phyloP scores from a whole-genome alignment of 805 yeast genomes.

The Candida endomychidarum region DNA sequence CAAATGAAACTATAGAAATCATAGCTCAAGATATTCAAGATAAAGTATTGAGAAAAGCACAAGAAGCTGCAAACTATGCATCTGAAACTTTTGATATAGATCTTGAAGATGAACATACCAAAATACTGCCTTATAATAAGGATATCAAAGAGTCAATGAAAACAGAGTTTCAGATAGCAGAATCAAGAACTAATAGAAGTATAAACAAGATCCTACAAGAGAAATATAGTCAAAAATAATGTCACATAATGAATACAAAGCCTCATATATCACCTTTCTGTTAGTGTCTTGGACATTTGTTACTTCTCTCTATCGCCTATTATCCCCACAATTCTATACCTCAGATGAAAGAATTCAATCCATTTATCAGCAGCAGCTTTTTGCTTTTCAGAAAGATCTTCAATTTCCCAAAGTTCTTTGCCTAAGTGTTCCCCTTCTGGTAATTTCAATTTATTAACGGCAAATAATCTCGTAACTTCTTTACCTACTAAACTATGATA shows the following conservation, averaged over 20 bases:
- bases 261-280: no score
- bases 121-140: constrained; percentile 18
- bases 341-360: constrained; percentile 59
- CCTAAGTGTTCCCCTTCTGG: constrained; percentile 10
- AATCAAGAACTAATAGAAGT: constrained; percentile 26
- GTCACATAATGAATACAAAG: not conserved
- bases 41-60: constrained; percentile 19
- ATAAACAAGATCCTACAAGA: constrained; percentile 27
- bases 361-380: constrained; percentile 67
- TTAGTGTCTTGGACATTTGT: no score
- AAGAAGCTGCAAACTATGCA: constrained; percentile 13
- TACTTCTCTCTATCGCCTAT: constrained; percentile 29
- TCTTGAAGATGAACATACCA: not conserved
- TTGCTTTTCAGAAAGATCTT: constrained; percentile 59
- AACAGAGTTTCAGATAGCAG: constrained; percentile 26
- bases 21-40: constrained; percentile 24
- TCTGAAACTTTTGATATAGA: not conserved
- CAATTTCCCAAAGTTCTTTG: constrained; percentile 41
- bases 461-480: constrained; percentile 77
- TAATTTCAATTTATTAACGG: constrained; percentile 47
- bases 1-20: constrained; percentile 28
- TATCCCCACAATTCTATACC: constrained; percentile 39
- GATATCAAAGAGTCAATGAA: constrained; percentile 34
- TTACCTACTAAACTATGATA: constrained; percentile 73
- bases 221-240: constrained; percentile 15